Evolutionary conservation across 148 eudicot genomes (phyloP).

Genomic region (Arctostaphylos glauca): DNA sequence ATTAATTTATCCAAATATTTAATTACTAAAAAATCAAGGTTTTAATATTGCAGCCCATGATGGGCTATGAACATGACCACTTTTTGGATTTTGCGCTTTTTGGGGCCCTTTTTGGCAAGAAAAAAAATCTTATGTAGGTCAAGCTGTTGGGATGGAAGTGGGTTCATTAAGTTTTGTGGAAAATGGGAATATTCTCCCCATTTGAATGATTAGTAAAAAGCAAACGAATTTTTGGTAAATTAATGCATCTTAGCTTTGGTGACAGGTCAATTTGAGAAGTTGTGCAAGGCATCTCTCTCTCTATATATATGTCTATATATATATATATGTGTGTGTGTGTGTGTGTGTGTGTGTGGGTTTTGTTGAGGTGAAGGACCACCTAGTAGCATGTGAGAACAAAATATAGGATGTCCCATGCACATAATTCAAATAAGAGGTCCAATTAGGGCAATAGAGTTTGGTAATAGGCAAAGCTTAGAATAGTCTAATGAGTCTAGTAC

Average conservation of each 20-base stretch:
- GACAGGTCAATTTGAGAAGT: background rate
- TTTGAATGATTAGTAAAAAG: background rate
- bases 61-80: too few species aligned
- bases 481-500: background rate
- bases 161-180: background rate
- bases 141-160: background rate
- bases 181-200: background rate
- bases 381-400: background rate
- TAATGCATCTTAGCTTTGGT: background rate
- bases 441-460: background rate
- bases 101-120: background rate
- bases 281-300: background rate
- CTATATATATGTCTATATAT: too few species aligned
- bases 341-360: background rate
- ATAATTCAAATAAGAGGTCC: background rate
- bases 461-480: background rate
- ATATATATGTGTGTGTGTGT: too few species aligned
- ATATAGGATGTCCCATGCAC: background rate
- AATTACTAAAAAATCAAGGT: background rate
- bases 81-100: background rate
- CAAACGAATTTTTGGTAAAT: background rate
- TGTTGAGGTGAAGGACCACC: background rate
- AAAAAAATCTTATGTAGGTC: background rate
- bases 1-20: background rate
- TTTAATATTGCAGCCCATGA: background rate